phyloP scores from a whole-genome alignment of 2,329 filamentous ascomycete genomes.

The Dichotomopilus funicola region DNA sequence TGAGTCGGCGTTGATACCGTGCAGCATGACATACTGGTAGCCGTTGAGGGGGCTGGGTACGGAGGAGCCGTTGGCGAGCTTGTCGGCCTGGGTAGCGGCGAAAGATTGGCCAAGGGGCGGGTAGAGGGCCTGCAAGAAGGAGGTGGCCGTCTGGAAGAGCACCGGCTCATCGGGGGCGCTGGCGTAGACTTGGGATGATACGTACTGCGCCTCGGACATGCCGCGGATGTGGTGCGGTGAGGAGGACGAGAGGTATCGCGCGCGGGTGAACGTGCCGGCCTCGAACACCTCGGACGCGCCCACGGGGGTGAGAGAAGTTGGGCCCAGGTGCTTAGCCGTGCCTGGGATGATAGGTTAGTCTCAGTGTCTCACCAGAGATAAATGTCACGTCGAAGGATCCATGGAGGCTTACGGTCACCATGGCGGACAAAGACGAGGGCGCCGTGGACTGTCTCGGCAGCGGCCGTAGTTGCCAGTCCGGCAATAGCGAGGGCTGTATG shows the following conservation, averaged over 20 bases:
- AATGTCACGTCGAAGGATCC: not conserved
- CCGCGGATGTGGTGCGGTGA: conserved; percentile 56
- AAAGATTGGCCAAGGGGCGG: conserved; percentile 59
- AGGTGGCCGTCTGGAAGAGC: conserved; percentile 70
- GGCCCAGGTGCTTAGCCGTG: conserved; percentile 63
- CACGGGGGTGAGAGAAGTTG: conserved; percentile 68
- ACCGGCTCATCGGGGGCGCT: conserved; percentile 69
- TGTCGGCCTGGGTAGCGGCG: conserved; percentile 37
- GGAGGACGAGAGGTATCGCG: conserved; percentile 61
- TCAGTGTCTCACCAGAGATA: not conserved
- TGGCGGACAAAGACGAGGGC: conserved; percentile 86
- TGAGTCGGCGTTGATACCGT: conserved; percentile 26
- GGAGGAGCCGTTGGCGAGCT: conserved; percentile 62
- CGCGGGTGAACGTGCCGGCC: conserved; percentile 68
- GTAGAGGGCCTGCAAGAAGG: conserved; percentile 81
- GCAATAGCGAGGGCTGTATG: conserved; percentile 30
- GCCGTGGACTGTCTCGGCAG: conserved; percentile 65
- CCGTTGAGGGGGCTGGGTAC: conserved; percentile 66
- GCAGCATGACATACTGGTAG: conserved; percentile 78
- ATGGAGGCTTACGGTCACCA: conserved; percentile 60
- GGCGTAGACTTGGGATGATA: conserved; percentile 63
- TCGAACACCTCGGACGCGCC: conserved; percentile 70
- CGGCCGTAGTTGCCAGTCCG: conserved; percentile 27
- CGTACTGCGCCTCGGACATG: conserved; percentile 60
- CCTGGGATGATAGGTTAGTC: conserved; percentile 2